These are phyloP conservation scores for Cotoneaster glaucophyllus DNA, from an alignment of 306 rosid species.

Conservation along the genomic window DNA sequence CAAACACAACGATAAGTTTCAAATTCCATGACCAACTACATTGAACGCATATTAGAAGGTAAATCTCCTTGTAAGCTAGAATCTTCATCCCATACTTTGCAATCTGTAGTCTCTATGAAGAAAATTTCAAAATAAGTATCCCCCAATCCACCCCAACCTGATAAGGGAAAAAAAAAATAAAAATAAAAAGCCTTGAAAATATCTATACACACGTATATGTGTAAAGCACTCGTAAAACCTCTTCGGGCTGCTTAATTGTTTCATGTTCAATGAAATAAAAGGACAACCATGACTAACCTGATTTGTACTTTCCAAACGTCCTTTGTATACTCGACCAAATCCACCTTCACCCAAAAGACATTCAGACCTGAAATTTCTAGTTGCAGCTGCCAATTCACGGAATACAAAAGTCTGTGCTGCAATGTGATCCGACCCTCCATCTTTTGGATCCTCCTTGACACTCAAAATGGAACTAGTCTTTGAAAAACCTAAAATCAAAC, in stretches of 20 bases:
- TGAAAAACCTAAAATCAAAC: constrained; percentile 37
- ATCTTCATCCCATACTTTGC: not conserved
- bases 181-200: not conserved
- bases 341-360: constrained; percentile 95
- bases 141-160: not conserved
- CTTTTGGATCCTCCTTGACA: constrained; percentile 39
- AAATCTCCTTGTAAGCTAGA: not conserved
- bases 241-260: not conserved
- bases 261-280: not conserved
- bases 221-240: not conserved
- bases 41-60: not conserved
- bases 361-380: constrained; percentile 77
- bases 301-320: constrained; percentile 63
- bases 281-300: constrained; percentile 46
- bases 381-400: constrained; percentile 88
- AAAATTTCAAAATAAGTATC: not conserved
- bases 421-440: constrained; percentile 64
- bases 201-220: not conserved
- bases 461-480: constrained; percentile 46
- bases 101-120: not conserved
- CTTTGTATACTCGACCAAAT: constrained; percentile 91
- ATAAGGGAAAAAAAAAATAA: not conserved
- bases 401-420: constrained; percentile 80
- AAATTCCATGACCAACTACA: constrained; percentile 7
- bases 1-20: constrained; percentile 19